Evolutionary conservation across 2,329 filamentous ascomycete genomes (phyloP).

Genomic region (Aspergillus pseudonomiae): DNA sequence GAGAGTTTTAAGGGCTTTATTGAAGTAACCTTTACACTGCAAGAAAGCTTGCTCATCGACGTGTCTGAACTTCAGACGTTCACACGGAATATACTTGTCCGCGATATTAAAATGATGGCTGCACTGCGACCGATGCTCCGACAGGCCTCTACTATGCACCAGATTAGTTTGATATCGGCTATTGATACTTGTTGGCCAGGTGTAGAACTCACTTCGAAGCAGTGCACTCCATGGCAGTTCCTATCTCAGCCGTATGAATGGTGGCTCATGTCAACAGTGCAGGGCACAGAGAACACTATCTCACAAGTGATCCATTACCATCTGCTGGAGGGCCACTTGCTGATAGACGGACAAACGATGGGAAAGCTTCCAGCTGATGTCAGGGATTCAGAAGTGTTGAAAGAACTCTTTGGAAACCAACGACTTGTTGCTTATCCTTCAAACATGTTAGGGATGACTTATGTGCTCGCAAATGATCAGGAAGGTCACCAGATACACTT

Average conservation of each 20-base stretch:
- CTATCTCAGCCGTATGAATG: slow-evolving; percentile 23
- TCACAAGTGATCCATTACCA: slow-evolving; percentile 48
- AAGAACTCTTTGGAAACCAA: slow-evolving; percentile 58
- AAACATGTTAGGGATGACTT: slow-evolving; percentile 55
- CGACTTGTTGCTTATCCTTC: slow-evolving; percentile 58
- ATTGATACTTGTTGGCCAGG: slow-evolving; percentile 51
- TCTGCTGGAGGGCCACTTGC: slow-evolving; percentile 51
- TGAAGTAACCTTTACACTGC: slow-evolving; percentile 47
- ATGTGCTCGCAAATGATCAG: slow-evolving; percentile 45
- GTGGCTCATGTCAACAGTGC: slow-evolving; percentile 39
- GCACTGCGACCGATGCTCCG: slow-evolving; percentile 40
- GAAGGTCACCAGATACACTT: slow-evolving; percentile 57
- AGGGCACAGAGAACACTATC: slow-evolving; percentile 31
- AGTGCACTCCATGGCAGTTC: slow-evolving; percentile 27
- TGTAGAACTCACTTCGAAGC: slow-evolving; percentile 20
- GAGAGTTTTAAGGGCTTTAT: slow-evolving; percentile 36
- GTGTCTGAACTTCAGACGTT: slow-evolving; percentile 36
- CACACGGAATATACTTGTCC: slow-evolving; percentile 46
- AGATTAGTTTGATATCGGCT: slow-evolving; percentile 34
- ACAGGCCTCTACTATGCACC: slow-evolving; percentile 35
- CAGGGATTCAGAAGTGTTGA: slow-evolving; percentile 47
- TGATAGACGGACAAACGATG: slow-evolving; percentile 53
- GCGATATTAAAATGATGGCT: slow-evolving; percentile 52
- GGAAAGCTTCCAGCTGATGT: slow-evolving; percentile 59
- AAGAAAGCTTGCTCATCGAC: slow-evolving; percentile 51